Conservation (phyloP, 2,329 filamentous ascomycete species). For the Cryphonectria japonica region DNA sequence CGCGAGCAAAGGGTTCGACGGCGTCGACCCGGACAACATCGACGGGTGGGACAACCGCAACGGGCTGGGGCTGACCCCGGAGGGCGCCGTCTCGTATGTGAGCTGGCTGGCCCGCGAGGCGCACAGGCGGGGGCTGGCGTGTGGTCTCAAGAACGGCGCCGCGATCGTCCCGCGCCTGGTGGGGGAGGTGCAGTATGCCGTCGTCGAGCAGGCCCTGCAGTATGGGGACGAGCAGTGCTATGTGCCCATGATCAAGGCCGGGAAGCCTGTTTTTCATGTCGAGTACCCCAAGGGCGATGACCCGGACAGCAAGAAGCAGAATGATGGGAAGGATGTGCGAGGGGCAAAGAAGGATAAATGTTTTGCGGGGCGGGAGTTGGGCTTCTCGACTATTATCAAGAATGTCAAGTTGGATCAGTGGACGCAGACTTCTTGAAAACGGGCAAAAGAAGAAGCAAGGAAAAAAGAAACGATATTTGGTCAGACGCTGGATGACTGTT, state of each 20-base stretch:
- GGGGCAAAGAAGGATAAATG: conserved; percentile 41
- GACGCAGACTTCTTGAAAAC: conserved; percentile 22
- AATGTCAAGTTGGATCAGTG: conserved; percentile 28
- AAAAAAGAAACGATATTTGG: too few relatives aligned
- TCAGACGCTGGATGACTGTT: neutral
- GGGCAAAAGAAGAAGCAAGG: neutral
- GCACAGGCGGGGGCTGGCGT: conserved; percentile 48
- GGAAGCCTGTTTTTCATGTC: conserved; percentile 64
- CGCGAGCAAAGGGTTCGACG: conserved; percentile 57
- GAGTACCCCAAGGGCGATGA: conserved; percentile 56
- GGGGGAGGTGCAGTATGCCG: conserved; percentile 54
- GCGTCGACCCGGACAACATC: conserved; percentile 62
- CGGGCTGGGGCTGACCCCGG: conserved; percentile 53
- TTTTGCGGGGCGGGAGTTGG: conserved; percentile 28
- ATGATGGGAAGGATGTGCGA: conserved; percentile 40
- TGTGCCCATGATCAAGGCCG: conserved; percentile 50
- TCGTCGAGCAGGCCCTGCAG: conserved; percentile 62
- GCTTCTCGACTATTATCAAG: conserved; percentile 29
- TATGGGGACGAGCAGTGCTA: conserved; percentile 57
- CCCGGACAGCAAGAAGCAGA: conserved; percentile 25
- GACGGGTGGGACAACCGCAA: conserved; percentile 59
- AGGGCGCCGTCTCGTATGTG: conserved; percentile 54
- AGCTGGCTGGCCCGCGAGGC: conserved; percentile 54
- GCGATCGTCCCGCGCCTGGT: conserved; percentile 46
- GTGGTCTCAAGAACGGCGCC: conserved; percentile 62